Evolutionary conservation across 495 filamentous ascomycete genomes (phyloP).

Genomic region (Penicillium dipodomyicola): DNA sequence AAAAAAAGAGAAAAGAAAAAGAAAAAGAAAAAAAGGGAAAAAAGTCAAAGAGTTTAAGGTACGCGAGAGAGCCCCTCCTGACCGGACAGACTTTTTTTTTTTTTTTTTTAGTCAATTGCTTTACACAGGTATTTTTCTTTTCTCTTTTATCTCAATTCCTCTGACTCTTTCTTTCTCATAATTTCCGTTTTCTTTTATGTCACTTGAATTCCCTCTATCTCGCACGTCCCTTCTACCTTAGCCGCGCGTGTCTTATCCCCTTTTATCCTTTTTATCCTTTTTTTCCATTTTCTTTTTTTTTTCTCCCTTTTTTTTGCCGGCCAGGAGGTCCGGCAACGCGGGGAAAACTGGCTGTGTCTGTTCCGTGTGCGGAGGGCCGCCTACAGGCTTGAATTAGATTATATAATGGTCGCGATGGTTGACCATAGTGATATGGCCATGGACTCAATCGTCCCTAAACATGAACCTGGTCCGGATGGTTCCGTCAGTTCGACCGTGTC

Average conservation of each 20-base stretch:
- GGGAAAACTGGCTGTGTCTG: conserved; percentile 20
- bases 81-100: conserved; percentile 17
- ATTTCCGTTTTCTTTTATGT: conserved; percentile 49
- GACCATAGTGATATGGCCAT: conserved; percentile 45
- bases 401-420: conserved; percentile 48
- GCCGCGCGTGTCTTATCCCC: conserved; percentile 39
- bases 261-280: conserved; percentile 10
- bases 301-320: conserved; percentile 4
- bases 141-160: conserved; percentile 31
- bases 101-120: conserved; percentile 43
- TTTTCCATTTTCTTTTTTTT: conserved; percentile 4
- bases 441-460: conserved; percentile 25
- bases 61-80: conserved; percentile 20
- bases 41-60: conserved; percentile 14
- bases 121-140: conserved; percentile 38
- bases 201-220: conserved; percentile 26
- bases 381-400: conserved; percentile 14
- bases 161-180: conserved; percentile 39
- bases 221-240: conserved; percentile 42
- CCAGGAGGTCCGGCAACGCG: conserved; percentile 16
- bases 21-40: conserved; percentile 17
- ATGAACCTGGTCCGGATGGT: conserved; percentile 40
- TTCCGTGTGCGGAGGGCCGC: conserved; percentile 18
- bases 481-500: conserved; percentile 50
- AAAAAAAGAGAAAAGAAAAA: conserved; percentile 19